Percentiles rank a stretch among this genome's conserved stretches.
Evolutionary conservation across 2,329 filamentous ascomycete genomes (phyloP).

Genomic region (Didymosphaeria variabile): DNA sequence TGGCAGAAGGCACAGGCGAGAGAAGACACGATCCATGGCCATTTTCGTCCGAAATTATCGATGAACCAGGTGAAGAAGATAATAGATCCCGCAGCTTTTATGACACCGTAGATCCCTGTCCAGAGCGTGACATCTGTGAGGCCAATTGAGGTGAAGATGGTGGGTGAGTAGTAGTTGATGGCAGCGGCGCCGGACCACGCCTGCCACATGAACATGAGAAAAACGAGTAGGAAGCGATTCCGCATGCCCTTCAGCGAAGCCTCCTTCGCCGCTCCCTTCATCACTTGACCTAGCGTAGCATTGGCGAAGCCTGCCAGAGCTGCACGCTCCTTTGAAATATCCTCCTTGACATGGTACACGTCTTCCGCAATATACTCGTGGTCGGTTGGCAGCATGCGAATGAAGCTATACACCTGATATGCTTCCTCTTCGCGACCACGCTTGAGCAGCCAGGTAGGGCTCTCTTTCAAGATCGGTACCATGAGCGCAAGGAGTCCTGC

Average conservation of each 20-base stretch:
- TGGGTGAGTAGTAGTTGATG: slow-evolving; percentile 50
- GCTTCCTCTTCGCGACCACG: slow-evolving; percentile 54
- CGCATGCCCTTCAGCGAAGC: slow-evolving; percentile 48
- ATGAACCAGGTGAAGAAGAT: slow-evolving; percentile 51
- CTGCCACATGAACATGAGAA: slow-evolving; percentile 54
- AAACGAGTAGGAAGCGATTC: slow-evolving; percentile 52
- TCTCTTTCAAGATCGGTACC: slow-evolving; percentile 53
- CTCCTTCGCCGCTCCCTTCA: slow-evolving; percentile 45
- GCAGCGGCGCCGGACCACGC: slow-evolving; percentile 45
- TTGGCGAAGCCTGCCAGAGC: slow-evolving; percentile 37
- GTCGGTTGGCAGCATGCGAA: slow-evolving; percentile 57
- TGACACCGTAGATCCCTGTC: slow-evolving; percentile 50
- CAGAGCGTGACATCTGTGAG: slow-evolving; percentile 46
- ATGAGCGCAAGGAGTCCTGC: slow-evolving; percentile 64
- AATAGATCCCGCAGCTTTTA: slow-evolving; percentile 48
- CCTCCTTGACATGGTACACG: slow-evolving; percentile 40
- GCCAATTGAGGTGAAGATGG: slow-evolving; percentile 49
- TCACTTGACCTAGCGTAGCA: slow-evolving; percentile 37
- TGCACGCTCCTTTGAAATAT: slow-evolving; percentile 43
- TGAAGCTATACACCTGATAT: slow-evolving; percentile 49
- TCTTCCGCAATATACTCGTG: slow-evolving; percentile 53
- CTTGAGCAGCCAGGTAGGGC: slow-evolving; percentile 55
- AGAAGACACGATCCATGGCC: slow-evolving; percentile 50
- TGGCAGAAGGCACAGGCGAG: slow-evolving; percentile 48
- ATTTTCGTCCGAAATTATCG: slow-evolving; percentile 48